Conservation (phyloP, 768 basidiomycete genomes). For the Butyriboletus loyo region DNA sequence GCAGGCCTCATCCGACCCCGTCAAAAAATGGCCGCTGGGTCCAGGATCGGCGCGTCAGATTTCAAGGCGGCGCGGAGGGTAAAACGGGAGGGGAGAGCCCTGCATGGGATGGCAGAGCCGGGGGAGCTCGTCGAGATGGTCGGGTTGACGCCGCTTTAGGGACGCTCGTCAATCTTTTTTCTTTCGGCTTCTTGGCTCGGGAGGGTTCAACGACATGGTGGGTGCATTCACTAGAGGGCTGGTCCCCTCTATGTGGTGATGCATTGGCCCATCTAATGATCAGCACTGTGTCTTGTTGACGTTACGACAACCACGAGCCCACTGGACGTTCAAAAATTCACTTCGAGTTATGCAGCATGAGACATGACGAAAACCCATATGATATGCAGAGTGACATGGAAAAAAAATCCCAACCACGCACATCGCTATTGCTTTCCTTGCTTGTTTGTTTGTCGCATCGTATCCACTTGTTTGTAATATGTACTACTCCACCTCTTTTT, state of each 20-base stretch:
- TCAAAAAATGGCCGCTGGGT: slow-evolving; percentile 20
- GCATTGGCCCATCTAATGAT: not conserved
- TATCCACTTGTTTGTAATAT: too few relatives aligned
- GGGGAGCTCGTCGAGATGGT: slow-evolving; percentile 31
- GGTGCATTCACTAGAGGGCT: not conserved
- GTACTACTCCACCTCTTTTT: too few relatives aligned
- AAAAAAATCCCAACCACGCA: too few relatives aligned
- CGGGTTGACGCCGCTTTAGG: slow-evolving; percentile 18
- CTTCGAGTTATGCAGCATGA: too few relatives aligned
- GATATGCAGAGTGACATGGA: too few relatives aligned
- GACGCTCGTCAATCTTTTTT: not conserved
- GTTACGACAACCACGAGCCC: too few relatives aligned
- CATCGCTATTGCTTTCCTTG: too few relatives aligned
- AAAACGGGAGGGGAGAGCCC: slow-evolving; percentile 21
- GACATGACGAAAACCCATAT: too few relatives aligned
- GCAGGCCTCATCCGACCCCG: slow-evolving; percentile 22
- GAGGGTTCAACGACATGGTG: not conserved
- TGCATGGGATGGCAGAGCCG: slow-evolving; percentile 2
- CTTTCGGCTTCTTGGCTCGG: not conserved
- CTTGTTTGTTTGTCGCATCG: too few relatives aligned
- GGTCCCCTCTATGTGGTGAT: not conserved
- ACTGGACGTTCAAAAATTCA: too few relatives aligned
- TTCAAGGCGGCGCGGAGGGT: slow-evolving; percentile 30
- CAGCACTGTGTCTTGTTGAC: too few relatives aligned
- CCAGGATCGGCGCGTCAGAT: slow-evolving; percentile 26